Conservation (phyloP, 257 asterid genomes). For the Solanum infundibuliforme region DNA sequence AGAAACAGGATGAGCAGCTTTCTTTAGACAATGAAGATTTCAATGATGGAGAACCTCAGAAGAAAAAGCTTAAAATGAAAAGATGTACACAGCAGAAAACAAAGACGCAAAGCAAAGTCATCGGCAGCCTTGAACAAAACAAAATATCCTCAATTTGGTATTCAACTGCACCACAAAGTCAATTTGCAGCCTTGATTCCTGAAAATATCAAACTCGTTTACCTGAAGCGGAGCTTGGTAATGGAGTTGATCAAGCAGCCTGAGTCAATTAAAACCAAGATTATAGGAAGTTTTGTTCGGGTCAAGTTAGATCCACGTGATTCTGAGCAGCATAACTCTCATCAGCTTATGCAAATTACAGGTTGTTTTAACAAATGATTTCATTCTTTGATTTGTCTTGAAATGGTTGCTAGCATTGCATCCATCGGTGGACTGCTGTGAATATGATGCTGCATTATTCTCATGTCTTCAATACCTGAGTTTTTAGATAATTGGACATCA, state of each 20-base stretch:
- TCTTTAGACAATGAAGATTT: slow-evolving; percentile 28
- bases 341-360: slow-evolving; percentile 73
- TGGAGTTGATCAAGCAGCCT: slow-evolving; percentile 43
- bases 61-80: slow-evolving; percentile 14
- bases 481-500: not conserved
- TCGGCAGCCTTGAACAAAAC: not conserved
- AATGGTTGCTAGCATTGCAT: not conserved
- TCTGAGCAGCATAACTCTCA: slow-evolving; percentile 18
- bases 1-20: slow-evolving; percentile 23
- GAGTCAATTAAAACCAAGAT: slow-evolving; percentile 59
- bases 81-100: slow-evolving; percentile 14
- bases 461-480: not conserved
- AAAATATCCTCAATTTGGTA: not conserved
- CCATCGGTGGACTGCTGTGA: not conserved
- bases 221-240: slow-evolving; percentile 52
- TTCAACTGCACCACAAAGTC: slow-evolving; percentile 11
- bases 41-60: slow-evolving; percentile 7
- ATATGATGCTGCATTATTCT: not conserved
- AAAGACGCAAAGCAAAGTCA: not conserved
- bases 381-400: not conserved
- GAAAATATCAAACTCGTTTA: slow-evolving; percentile 71
- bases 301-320: slow-evolving; percentile 38
- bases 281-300: slow-evolving; percentile 56
- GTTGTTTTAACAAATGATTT: slow-evolving; percentile 16
- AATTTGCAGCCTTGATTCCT: slow-evolving; percentile 41